phyloP scores from a whole-genome alignment of 2,329 filamentous ascomycete genomes.

The Fusarium subtropicale region DNA sequence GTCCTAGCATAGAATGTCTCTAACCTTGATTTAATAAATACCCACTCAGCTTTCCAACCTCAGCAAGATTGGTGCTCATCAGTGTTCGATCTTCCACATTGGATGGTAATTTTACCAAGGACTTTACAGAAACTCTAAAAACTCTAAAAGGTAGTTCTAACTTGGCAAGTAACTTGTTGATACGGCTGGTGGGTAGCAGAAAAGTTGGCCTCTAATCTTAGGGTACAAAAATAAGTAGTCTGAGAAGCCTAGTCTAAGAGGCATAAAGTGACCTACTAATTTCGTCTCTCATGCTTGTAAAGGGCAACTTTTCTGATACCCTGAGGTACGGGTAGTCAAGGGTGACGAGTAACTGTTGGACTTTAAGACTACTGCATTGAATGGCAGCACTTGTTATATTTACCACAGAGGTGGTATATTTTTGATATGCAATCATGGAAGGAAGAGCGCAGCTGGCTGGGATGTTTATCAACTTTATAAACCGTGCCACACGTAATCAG shows the following conservation, averaged over 20 bases:
- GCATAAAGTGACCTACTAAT: too few species aligned
- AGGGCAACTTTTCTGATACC: too few species aligned
- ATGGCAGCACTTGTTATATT: neutral
- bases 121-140: neutral
- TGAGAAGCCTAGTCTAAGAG: too few species aligned
- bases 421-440: neutral
- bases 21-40: constrained; percentile 20
- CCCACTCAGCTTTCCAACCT: constrained; percentile 2
- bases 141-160: neutral
- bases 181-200: too few species aligned
- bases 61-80: neutral
- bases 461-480: neutral
- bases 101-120: neutral
- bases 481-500: neutral
- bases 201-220: too few species aligned
- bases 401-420: neutral
- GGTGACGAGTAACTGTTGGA: too few species aligned
- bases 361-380: neutral
- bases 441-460: neutral
- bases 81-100: neutral
- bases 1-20: constrained; percentile 28
- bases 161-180: neutral
- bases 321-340: neutral
- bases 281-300: too few species aligned
- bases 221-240: too few species aligned